Percentiles rank a stretch among this genome's conserved stretches.
phyloP scores from a whole-genome alignment of 179 eudicot genomes.

The Nepenthes alata region DNA sequence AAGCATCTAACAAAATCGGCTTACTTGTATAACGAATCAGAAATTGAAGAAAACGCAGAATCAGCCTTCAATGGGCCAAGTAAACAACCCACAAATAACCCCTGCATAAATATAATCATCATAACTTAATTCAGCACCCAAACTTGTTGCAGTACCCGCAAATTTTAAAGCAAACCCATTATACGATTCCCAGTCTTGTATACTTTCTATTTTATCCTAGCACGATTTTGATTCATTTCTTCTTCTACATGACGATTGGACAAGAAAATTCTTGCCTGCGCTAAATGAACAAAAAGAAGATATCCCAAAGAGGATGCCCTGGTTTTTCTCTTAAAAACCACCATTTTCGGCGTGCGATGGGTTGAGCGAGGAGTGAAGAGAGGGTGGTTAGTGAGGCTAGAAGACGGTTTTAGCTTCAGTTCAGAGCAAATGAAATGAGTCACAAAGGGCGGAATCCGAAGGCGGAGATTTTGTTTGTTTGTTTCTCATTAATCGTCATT shows the following conservation, averaged over 20 bases:
- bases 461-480: not conserved
- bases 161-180: no score
- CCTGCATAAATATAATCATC: conserved; percentile 13
- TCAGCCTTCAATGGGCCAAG: conserved; percentile 12
- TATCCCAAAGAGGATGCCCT: not conserved
- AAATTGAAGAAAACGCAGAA: conserved; percentile 14
- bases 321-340: not conserved
- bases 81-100: conserved; percentile 16
- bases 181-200: no score
- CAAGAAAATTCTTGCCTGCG: not conserved
- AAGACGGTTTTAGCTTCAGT: no score
- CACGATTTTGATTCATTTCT: not conserved
- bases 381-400: no score
- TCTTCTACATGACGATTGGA: not conserved
- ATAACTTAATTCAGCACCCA: not conserved
- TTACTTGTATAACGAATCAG: conserved; percentile 18
- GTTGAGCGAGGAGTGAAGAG: not conserved
- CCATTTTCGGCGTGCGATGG: not conserved
- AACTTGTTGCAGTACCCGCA: not conserved
- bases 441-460: no score
- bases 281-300: not conserved
- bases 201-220: no score
- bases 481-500: not conserved
- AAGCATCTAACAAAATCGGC: not conserved
- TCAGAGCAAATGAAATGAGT: no score